These are phyloP conservation scores for Chrysosporium keratinophilum DNA, from an alignment of 2,329 filamentous ascomycete genomes.

Conservation along the genomic window DNA sequence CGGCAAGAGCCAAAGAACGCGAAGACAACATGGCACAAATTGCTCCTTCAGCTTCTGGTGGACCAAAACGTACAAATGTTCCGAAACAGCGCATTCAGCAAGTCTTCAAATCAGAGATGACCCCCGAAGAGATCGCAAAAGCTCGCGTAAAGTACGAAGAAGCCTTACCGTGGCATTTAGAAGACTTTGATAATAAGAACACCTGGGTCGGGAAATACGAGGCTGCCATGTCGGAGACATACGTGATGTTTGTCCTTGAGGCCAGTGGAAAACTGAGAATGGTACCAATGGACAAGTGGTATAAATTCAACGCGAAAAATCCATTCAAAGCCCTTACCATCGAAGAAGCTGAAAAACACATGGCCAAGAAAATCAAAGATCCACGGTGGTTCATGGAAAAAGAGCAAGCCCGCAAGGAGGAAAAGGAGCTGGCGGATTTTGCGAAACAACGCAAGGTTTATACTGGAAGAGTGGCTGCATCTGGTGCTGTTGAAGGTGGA, in stretches of 20 bases:
- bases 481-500: slow-evolving; percentile 39
- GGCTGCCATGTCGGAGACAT: slow-evolving; percentile 68
- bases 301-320: slow-evolving; percentile 48
- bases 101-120: slow-evolving; percentile 70
- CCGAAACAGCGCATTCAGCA: slow-evolving; percentile 74
- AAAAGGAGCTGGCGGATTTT: slow-evolving; percentile 50
- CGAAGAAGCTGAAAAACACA: slow-evolving; percentile 74
- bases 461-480: slow-evolving; percentile 36
- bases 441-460: slow-evolving; percentile 39
- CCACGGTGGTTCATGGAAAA: slow-evolving; percentile 70
- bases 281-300: slow-evolving; percentile 92
- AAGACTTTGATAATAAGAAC: slow-evolving; percentile 92
- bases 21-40: slow-evolving; percentile 87
- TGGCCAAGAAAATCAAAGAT: slow-evolving; percentile 66
- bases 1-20: slow-evolving; percentile 73
- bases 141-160: slow-evolving; percentile 73
- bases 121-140: slow-evolving; percentile 58
- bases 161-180: slow-evolving; percentile 88
- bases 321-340: slow-evolving; percentile 67
- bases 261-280: slow-evolving; percentile 63
- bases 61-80: slow-evolving; percentile 57
- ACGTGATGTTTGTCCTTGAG: slow-evolving; percentile 69
- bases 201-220: slow-evolving; percentile 90
- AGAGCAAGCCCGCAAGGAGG: slow-evolving; percentile 43
- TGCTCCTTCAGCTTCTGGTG: slow-evolving; percentile 62